These are phyloP conservation scores for Diddensiella caesifluorescens DNA, from an alignment of 805 yeast species.

Conservation along the genomic window DNA sequence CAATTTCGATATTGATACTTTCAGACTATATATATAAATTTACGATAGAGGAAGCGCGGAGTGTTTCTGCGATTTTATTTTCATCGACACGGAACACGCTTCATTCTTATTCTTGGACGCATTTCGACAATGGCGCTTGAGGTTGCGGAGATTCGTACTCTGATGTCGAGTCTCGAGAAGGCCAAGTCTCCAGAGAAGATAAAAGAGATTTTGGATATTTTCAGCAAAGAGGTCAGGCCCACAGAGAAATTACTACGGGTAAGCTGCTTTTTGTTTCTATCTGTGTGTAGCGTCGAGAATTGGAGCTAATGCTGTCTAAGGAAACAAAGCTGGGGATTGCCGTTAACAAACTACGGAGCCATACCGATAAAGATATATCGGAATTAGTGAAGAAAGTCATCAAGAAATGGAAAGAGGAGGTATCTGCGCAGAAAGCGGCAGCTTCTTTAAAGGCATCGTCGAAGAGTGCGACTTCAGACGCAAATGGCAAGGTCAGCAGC, in stretches of 20 bases:
- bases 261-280: constrained; percentile 15
- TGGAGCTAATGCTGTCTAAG: constrained; percentile 17
- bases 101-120: no score
- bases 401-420: constrained; percentile 84
- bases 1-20: no score
- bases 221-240: constrained; percentile 72
- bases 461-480: constrained; percentile 10
- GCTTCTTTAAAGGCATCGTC: background rate
- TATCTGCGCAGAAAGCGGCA: constrained; percentile 43
- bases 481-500: constrained; percentile 9
- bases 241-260: constrained; percentile 76
- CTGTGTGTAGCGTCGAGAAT: background rate
- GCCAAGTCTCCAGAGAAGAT: constrained; percentile 59
- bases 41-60: no score
- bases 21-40: no score
- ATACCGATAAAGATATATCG: constrained; percentile 54
- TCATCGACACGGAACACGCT: no score
- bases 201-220: constrained; percentile 55
- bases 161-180: constrained; percentile 70
- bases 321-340: constrained; percentile 97
- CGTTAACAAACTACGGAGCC: constrained; percentile 80
- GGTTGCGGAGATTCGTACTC: constrained; percentile 63
- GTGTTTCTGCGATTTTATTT: no score
- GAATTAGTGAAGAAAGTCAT: constrained; percentile 76
- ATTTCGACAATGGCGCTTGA: constrained; percentile 11